Conservation (phyloP, 164 flowering plant genomes). For the Malania oleifera region DNA sequence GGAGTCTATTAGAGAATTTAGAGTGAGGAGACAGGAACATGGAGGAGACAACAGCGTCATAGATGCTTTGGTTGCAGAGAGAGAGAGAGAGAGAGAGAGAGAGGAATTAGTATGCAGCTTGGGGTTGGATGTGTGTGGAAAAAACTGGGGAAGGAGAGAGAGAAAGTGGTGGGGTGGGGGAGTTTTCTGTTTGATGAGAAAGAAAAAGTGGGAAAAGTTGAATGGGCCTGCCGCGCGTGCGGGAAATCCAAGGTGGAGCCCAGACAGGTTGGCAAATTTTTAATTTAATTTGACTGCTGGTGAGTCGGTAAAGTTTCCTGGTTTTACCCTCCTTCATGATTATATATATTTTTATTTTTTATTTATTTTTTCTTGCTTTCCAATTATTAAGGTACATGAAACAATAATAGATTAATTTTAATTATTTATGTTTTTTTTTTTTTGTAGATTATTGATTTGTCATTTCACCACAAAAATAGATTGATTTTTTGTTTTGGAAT, state of each 20-base stretch:
- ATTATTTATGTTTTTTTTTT: too few relatives aligned
- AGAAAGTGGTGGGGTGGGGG: not conserved
- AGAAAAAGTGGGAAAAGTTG: not conserved
- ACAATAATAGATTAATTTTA: too few relatives aligned
- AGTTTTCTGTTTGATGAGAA: not conserved
- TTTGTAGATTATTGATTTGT: too few relatives aligned
- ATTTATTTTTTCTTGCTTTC: not conserved
- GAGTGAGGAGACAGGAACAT: not conserved
- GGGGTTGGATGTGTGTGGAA: not conserved
- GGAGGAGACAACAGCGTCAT: not conserved
- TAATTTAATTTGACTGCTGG: not conserved
- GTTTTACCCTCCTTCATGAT: not conserved
- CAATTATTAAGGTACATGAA: too few relatives aligned
- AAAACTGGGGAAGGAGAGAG: not conserved
- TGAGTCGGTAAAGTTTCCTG: not conserved
- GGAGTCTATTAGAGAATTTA: not conserved
- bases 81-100: not conserved
- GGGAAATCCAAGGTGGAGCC: conserved; percentile 5
- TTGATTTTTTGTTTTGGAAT: too few relatives aligned
- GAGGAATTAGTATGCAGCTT: not conserved
- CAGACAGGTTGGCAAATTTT: not conserved
- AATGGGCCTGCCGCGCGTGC: conserved; percentile 10
- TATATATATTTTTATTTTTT: not conserved
- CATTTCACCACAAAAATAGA: too few relatives aligned
- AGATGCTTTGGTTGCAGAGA: not conserved